phyloP scores from a whole-genome alignment of 2,329 filamentous ascomycete genomes.

The Aspergillus latus region DNA sequence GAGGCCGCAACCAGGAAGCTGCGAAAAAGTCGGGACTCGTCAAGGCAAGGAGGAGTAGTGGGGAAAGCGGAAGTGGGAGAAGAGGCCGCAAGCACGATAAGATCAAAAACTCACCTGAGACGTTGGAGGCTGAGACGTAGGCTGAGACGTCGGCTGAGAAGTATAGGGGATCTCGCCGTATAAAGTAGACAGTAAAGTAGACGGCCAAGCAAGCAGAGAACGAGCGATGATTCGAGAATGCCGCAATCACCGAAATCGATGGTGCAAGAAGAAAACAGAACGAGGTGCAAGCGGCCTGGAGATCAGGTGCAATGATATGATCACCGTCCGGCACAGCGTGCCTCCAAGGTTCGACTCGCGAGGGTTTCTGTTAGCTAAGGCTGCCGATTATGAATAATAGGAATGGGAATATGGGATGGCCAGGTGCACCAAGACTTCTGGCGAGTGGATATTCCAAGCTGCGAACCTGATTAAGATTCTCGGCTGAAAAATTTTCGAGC shows the following conservation, averaged over 20 bases:
- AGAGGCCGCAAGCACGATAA: background rate
- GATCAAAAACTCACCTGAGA: conserved; percentile 11
- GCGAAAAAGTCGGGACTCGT: background rate
- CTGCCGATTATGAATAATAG: conserved; percentile 20
- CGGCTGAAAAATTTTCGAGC: background rate
- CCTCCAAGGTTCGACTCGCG: conserved; percentile 11
- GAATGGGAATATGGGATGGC: background rate
- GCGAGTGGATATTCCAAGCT: background rate
- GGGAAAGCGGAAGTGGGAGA: background rate
- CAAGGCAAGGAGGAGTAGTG: background rate
- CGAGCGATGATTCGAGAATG: conserved; percentile 18
- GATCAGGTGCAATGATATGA: conserved; percentile 9
- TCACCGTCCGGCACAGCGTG: background rate
- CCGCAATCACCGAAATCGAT: conserved; percentile 25
- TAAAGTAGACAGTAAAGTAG: too few relatives aligned
- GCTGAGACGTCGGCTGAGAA: too few relatives aligned
- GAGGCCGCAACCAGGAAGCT: background rate
- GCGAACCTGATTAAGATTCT: background rate
- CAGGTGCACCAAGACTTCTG: background rate
- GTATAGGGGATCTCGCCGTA: background rate
- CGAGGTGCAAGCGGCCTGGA: background rate
- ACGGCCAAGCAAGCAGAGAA: background rate
- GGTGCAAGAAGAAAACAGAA: conserved; percentile 21
- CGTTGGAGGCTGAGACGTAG: too few relatives aligned
- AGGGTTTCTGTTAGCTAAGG: conserved; percentile 19